phyloP scores from a whole-genome alignment of 176 grass and related monocot genomes.

The Aechmea fasciata region DNA sequence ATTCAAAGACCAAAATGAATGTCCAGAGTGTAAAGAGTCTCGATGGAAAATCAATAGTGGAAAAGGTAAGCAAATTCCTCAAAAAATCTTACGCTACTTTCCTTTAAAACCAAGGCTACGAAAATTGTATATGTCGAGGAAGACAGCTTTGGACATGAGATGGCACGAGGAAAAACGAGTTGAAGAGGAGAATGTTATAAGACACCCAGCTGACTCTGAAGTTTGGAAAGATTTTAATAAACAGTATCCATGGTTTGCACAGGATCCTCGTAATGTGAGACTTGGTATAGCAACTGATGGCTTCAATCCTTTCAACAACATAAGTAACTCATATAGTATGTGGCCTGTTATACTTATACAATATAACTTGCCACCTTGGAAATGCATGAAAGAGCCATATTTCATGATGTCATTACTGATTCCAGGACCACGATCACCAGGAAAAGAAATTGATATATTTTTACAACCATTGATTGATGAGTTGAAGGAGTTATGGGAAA shows the following conservation, averaged over 20 bases:
- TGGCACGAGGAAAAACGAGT: neutral
- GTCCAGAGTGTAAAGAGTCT: neutral
- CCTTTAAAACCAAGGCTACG: neutral
- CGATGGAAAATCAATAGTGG: neutral
- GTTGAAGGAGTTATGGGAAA: neutral
- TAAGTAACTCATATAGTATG: neutral
- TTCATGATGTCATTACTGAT: neutral
- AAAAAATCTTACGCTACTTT: neutral
- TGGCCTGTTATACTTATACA: neutral
- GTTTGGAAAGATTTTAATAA: neutral
- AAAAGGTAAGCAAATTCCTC: neutral
- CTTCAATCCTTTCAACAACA: conserved; percentile 2
- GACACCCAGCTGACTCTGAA: neutral
- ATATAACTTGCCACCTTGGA: neutral
- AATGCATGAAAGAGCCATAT: neutral
- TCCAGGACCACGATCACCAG: neutral
- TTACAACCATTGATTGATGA: neutral
- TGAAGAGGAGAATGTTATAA: neutral
- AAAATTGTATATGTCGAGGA: neutral
- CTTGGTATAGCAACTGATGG: neutral
- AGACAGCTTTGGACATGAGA: neutral
- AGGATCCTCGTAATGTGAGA: neutral
- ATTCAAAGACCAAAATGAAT: neutral
- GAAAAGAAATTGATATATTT: conserved; percentile 5
- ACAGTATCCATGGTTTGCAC: neutral